Evolutionary conservation across 768 basidiomycete species (phyloP).

Genomic region (Russula virescens): DNA sequence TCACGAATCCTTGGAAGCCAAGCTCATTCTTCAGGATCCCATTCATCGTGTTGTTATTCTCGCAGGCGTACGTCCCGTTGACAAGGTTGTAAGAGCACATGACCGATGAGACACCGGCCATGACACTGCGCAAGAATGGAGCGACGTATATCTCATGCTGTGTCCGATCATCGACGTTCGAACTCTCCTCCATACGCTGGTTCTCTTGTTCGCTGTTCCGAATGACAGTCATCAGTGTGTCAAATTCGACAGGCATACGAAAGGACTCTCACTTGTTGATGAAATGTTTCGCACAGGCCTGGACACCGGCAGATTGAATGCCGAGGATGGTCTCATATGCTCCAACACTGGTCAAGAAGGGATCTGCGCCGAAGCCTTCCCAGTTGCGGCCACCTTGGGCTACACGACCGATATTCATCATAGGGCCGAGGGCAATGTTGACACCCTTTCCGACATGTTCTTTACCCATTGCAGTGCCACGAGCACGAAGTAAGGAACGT

Average conservation of each 20-base stretch:
- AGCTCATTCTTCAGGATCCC: constrained; percentile 69
- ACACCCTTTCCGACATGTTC: constrained; percentile 85
- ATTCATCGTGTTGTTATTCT: constrained; percentile 66
- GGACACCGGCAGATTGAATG: constrained; percentile 71
- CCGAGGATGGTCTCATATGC: constrained; percentile 80
- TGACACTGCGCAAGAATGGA: constrained; percentile 63
- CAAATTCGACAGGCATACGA: neutral
- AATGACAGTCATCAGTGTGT: neutral
- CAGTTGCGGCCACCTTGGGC: constrained; percentile 83
- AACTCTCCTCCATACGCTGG: constrained; percentile 47
- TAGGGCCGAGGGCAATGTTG: constrained; percentile 68
- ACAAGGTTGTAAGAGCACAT: constrained; percentile 77
- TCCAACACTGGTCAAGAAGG: constrained; percentile 74
- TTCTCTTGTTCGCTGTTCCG: constrained; percentile 62
- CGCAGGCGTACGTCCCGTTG: constrained; percentile 70
- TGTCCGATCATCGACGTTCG: constrained; percentile 75
- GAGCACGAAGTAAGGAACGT: constrained; percentile 66
- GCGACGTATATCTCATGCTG: constrained; percentile 70
- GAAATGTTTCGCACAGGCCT: constrained; percentile 82
- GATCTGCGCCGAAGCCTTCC: constrained; percentile 95
- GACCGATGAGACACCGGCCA: constrained; percentile 65
- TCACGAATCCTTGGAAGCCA: constrained; percentile 73
- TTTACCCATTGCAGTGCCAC: constrained; percentile 72
- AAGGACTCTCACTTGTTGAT: constrained; percentile 58
- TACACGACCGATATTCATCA: constrained; percentile 84